phyloP scores from a whole-genome alignment of 306 rosid genomes.

The Hippophae rhamnoides region DNA sequence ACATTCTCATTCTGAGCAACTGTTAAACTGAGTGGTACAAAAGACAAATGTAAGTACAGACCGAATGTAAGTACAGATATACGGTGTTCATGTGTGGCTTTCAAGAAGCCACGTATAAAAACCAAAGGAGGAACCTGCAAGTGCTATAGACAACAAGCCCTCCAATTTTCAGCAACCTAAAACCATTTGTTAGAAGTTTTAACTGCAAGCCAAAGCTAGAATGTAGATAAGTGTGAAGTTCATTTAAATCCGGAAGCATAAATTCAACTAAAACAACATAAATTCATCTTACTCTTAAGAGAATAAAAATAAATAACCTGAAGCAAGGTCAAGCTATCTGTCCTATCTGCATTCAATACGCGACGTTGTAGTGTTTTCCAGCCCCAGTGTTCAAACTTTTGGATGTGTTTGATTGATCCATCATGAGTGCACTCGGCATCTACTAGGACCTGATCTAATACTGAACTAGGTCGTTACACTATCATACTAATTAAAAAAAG shows the following conservation, averaged over 20 bases:
- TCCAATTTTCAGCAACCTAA: slow-evolving; percentile 68
- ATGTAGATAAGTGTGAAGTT: not conserved
- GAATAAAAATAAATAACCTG: slow-evolving; percentile 34
- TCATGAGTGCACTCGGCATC: slow-evolving; percentile 99
- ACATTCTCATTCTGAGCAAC: slow-evolving; percentile 82
- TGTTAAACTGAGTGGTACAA: slow-evolving; percentile 50
- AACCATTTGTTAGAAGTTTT: slow-evolving; percentile 71
- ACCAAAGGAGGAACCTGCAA: slow-evolving; percentile 59
- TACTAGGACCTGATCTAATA: slow-evolving; percentile 62
- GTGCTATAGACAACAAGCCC: slow-evolving; percentile 87
- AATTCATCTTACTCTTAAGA: not conserved
- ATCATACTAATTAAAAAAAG: not conserved
- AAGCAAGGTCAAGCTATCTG: slow-evolving; percentile 52
- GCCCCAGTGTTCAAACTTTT: slow-evolving; percentile 88
- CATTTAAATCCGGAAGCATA: not conserved
- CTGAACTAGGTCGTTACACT: slow-evolving; percentile 12
- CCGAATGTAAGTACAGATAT: not conserved
- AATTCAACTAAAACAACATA: too few species aligned
- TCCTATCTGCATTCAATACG: slow-evolving; percentile 78
- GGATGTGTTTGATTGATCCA: slow-evolving; percentile 85
- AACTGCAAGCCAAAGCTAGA: slow-evolving; percentile 42
- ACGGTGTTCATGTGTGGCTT: not conserved
- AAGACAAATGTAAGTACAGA: not conserved
- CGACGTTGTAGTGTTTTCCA: slow-evolving; percentile 78
- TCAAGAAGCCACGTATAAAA: slow-evolving; percentile 3